A percentile compares a stretch with the other conserved stretches of the same genome.
phyloP scores from a whole-genome alignment of 805 yeast genomes.

The Myxozyma melibiosi region DNA sequence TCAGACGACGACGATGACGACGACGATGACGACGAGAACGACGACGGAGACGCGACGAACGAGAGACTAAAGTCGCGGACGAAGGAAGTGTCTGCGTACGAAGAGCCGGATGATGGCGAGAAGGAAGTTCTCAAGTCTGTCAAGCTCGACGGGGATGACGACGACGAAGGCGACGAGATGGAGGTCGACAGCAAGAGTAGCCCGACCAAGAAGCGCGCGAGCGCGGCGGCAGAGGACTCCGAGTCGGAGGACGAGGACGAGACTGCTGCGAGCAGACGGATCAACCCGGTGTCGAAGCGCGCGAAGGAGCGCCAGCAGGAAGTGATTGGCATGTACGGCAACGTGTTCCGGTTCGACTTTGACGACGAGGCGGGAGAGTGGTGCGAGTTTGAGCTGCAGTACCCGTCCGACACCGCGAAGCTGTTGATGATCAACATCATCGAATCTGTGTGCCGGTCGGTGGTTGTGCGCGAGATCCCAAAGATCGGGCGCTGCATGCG shows the following conservation, averaged over 20 bases:
- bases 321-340: constrained; percentile 70
- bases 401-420: constrained; percentile 85
- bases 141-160: constrained; percentile 74
- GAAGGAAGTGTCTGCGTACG: constrained; percentile 89
- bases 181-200: constrained; percentile 40
- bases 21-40: constrained; percentile 54
- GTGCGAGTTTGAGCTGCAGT: constrained; percentile 87
- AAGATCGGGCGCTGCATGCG: constrained; percentile 79
- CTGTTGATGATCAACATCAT: constrained; percentile 95
- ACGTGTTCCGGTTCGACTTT: constrained; percentile 79
- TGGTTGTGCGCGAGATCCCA: constrained; percentile 91
- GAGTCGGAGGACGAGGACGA: constrained; percentile 49
- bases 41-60: constrained; percentile 63
- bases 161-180: constrained; percentile 44
- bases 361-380: constrained; percentile 87
- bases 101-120: constrained; percentile 94
- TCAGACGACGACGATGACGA: constrained; percentile 42
- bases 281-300: constrained; percentile 46
- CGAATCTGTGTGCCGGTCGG: constrained; percentile 85
- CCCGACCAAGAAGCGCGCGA: neutral
- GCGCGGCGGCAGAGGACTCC: constrained; percentile 40
- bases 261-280: constrained; percentile 45
- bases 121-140: constrained; percentile 84
- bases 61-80: constrained; percentile 62
- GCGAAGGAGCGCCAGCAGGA: constrained; percentile 87